These are phyloP conservation scores for Smallanthus sonchifolius DNA, from an alignment of 129 eudicot genomes.

Conservation along the genomic window DNA sequence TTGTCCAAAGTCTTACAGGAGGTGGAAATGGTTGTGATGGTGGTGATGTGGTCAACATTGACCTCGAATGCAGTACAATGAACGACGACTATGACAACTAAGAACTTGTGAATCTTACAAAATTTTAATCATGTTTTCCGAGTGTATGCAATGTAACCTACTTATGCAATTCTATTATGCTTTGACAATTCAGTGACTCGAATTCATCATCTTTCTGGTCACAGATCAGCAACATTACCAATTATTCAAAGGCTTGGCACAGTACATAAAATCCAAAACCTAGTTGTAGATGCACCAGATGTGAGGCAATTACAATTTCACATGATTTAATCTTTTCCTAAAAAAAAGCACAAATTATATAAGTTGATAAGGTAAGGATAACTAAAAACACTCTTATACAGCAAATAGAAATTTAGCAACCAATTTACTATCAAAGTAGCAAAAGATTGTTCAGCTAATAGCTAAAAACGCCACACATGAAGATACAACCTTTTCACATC, in stretches of 20 bases:
- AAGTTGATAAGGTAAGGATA: too few species aligned
- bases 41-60: constrained; percentile 1
- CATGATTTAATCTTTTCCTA: too few species aligned
- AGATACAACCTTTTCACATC: too few species aligned
- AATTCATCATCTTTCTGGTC: neutral
- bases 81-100: neutral
- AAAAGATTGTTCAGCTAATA: too few species aligned
- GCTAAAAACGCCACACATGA: too few species aligned
- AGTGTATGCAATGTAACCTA: constrained; percentile 11
- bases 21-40: constrained; percentile 15
- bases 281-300: too few species aligned
- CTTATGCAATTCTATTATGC: neutral
- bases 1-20: constrained; percentile 32
- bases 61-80: neutral
- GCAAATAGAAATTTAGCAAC: too few species aligned
- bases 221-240: neutral
- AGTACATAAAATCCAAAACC: neutral
- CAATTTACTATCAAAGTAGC: too few species aligned
- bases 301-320: too few species aligned
- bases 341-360: too few species aligned
- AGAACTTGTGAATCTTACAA: constrained; percentile 1
- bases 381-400: too few species aligned
- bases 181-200: neutral
- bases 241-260: too few species aligned
- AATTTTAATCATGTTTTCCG: neutral